A percentile compares a stretch with the other conserved stretches of the same genome.
Evolutionary conservation across 2,329 filamentous ascomycete genomes (phyloP).

Genomic region (Boeremia lycopersici): DNA sequence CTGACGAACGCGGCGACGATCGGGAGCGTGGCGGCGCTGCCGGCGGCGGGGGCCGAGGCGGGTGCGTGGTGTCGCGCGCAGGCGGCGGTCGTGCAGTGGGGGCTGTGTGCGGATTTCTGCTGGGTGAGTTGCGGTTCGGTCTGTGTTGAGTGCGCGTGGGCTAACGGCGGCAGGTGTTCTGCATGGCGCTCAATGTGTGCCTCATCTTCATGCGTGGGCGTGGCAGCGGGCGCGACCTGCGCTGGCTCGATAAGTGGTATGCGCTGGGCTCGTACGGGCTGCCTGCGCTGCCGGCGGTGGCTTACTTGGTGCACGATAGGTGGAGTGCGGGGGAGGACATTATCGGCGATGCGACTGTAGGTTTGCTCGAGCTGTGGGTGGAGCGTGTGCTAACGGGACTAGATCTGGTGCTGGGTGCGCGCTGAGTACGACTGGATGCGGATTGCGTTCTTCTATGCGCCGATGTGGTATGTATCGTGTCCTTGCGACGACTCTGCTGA

Average conservation of each 20-base stretch:
- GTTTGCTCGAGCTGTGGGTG: slow-evolving; percentile 14
- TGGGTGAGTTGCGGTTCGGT: slow-evolving; percentile 71
- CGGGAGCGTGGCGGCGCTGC: slow-evolving; percentile 68
- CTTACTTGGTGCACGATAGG: slow-evolving; percentile 68
- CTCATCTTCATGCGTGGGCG: slow-evolving; percentile 76
- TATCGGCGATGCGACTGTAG: slow-evolving; percentile 72
- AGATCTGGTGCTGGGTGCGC: slow-evolving; percentile 82
- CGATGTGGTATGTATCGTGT: slow-evolving; percentile 62
- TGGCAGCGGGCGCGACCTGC: slow-evolving; percentile 68
- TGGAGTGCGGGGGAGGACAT: slow-evolving; percentile 59
- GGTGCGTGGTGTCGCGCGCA: slow-evolving; percentile 57
- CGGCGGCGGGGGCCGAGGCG: background rate
- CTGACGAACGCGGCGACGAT: slow-evolving; percentile 77
- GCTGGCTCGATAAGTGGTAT: slow-evolving; percentile 73
- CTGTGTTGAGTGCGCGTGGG: slow-evolving; percentile 61
- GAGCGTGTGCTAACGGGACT: background rate
- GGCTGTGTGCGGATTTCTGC: slow-evolving; percentile 24
- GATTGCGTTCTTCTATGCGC: slow-evolving; percentile 75
- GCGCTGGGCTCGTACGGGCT: slow-evolving; percentile 73
- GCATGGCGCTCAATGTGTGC: slow-evolving; percentile 85
- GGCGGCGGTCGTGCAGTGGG: slow-evolving; percentile 83
- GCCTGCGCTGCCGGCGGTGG: slow-evolving; percentile 71
- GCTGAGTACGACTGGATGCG: slow-evolving; percentile 72
- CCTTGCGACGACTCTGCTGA: slow-evolving; percentile 16
- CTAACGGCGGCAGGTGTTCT: too few relatives aligned